phyloP scores from a whole-genome alignment of 2,329 filamentous ascomycete genomes.

The Pyrenophora teres region DNA sequence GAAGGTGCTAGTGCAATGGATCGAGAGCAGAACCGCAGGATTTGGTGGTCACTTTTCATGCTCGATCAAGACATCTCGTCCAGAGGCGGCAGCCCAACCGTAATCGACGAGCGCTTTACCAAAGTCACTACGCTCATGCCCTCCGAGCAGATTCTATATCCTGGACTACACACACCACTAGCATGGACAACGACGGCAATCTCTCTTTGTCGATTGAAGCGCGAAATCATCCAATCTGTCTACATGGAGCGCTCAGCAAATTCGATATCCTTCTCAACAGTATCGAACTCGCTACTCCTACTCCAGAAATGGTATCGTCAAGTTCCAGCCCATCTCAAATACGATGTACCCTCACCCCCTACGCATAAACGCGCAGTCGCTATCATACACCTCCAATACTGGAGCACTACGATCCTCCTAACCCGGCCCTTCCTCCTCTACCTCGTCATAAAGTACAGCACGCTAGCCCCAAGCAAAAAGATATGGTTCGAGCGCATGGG shows the following conservation, averaged over 20 bases:
- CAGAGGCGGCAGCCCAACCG: constrained; percentile 42
- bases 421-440: constrained; percentile 44
- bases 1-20: constrained; percentile 34
- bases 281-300: constrained; percentile 38
- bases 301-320: constrained; percentile 42
- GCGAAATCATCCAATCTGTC: constrained; percentile 42
- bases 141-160: constrained; percentile 43
- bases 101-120: constrained; percentile 42
- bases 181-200: constrained; percentile 40
- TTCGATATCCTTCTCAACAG: constrained; percentile 42
- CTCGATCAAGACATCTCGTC: constrained; percentile 45
- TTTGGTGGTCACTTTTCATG: constrained; percentile 46
- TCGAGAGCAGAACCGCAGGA: constrained; percentile 42
- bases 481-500: constrained; percentile 43
- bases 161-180: constrained; percentile 43
- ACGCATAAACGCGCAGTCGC: constrained; percentile 44
- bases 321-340: constrained; percentile 41
- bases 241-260: constrained; percentile 41
- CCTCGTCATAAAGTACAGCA: constrained; percentile 35
- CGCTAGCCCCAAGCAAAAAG: constrained; percentile 33
- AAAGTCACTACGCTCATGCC: constrained; percentile 39
- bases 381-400: constrained; percentile 43
- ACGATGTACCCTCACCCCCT: constrained; percentile 36
- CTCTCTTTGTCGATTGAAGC: constrained; percentile 39
- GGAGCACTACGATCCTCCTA: constrained; percentile 42